Base-by-base conservation (phyloP, 1,139 yeast species). In the Geotrichum restrictum region DNA sequence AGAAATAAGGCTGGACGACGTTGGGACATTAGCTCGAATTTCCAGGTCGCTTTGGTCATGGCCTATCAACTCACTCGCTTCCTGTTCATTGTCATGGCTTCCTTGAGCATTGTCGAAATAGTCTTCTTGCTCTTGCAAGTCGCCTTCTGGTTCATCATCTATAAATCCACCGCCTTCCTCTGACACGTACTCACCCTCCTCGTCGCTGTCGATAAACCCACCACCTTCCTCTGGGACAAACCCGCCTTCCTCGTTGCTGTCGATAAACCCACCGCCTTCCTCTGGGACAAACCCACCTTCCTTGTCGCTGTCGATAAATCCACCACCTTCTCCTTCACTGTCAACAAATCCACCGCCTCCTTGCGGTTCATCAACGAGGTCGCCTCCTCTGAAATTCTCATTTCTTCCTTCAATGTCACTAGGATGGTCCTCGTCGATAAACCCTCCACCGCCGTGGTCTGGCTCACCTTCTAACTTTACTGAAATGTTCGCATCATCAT, bases 281-380 rank as follows among this genome's bases (percentile, higher is more conserved):
- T 43, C 56, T 4, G 11, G 6, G 32, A 8, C 7, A 10, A 45
- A 21, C 10, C 42, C 51, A 7, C 47, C 53, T 10, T 39, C 57
- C 33, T 21, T 16, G 6, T 22, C 24, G 24, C 37, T 43, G 3
- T 37, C 14, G 34, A 34, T 18, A 24, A 48, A 42, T 1, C 37
- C 51, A 1, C 44, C 54, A 2, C 42, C 53, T 1, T 37, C 52
- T 21, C 41, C 54, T 21, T 36, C 33, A 16, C 54, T 58, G 14
- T 48, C 49, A 11, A 53, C 33, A 46, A 49, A 53, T 13, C 59
- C 58, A 29, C 59, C 55, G 5, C 44, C 58, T 13, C 34, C 53
- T 19, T 42, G 29, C n/a, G n/a, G n/a, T 2, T 41, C 53, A 8
- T 24, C 29, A 24, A 24, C 8, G 29, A 24, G 19, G 22, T 48